These are phyloP conservation scores for Fusarium illudens DNA, from an alignment of 2,329 filamentous ascomycete genomes.

Conservation along the genomic window DNA sequence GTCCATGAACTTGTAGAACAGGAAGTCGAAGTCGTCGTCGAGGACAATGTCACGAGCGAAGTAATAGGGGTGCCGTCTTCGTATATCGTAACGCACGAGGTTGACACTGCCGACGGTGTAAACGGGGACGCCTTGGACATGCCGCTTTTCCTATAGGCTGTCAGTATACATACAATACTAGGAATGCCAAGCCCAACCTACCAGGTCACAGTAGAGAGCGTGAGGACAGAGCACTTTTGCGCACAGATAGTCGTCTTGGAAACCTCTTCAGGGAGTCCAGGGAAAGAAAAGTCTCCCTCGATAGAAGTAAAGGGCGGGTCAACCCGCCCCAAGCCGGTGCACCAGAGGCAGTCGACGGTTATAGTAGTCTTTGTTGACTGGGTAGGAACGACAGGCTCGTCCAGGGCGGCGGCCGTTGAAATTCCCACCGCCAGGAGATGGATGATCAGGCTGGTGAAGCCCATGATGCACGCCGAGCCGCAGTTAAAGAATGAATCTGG, in stretches of 20 bases:
- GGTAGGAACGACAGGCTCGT: neutral
- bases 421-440: slow-evolving; percentile 20
- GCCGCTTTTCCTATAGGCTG: slow-evolving; percentile 12
- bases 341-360: slow-evolving; percentile 32
- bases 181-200: slow-evolving; percentile 4
- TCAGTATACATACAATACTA: neutral
- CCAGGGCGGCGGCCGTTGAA: slow-evolving; percentile 1
- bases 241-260: slow-evolving; percentile 34
- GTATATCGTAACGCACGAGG: slow-evolving; percentile 35
- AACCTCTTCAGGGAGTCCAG: neutral
- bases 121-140: slow-evolving; percentile 12
- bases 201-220: slow-evolving; percentile 32
- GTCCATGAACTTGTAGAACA: slow-evolving; percentile 2
- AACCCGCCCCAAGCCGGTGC: slow-evolving; percentile 9
- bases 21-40: slow-evolving; percentile 3
- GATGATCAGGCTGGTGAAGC: slow-evolving; percentile 20
- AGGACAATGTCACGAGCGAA: slow-evolving; percentile 1
- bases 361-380: slow-evolving; percentile 14
- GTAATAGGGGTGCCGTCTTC: slow-evolving; percentile 2
- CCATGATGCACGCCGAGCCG: slow-evolving; percentile 29
- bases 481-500: slow-evolving; percentile 27
- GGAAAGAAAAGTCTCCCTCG: neutral
- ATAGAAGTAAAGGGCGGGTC: neutral
- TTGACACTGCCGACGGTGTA: slow-evolving; percentile 15
- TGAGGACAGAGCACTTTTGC: slow-evolving; percentile 29